These are phyloP conservation scores for Aspergillus bridgeri DNA, from an alignment of 495 filamentous ascomycete genomes.

Conservation along the genomic window DNA sequence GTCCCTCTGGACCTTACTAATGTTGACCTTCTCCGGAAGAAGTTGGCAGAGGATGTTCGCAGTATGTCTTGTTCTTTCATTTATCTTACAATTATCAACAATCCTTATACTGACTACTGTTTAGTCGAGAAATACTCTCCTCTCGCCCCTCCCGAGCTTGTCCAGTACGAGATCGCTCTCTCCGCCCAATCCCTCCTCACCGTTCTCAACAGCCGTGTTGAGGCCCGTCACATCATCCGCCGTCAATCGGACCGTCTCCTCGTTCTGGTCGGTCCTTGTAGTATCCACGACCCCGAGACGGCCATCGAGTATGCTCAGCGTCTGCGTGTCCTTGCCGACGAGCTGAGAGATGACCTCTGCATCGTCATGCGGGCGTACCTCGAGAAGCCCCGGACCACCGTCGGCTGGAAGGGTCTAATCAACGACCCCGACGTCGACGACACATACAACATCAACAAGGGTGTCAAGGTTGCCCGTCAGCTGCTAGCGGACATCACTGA, in stretches of 20 bases:
- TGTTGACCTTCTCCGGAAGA: conserved; percentile 15
- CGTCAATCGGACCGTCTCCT: conserved; percentile 68
- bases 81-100: too few species aligned
- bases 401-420: conserved; percentile 93
- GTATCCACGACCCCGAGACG: conserved; percentile 77
- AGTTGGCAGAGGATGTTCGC: conserved; percentile 17
- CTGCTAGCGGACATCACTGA: conserved; percentile 77
- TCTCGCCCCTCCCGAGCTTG: conserved; percentile 12
- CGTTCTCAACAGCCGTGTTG: conserved; percentile 72
- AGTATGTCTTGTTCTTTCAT: neutral
- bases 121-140: conserved; percentile 16
- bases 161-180: conserved; percentile 17
- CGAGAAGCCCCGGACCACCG: conserved; percentile 89
- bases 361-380: conserved; percentile 93
- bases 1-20: conserved; percentile 11
- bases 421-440: conserved; percentile 93
- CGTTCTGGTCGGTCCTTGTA: conserved; percentile 85
- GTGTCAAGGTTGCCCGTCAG: conserved; percentile 70
- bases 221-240: conserved; percentile 69
- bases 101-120: too few species aligned
- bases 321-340: conserved; percentile 63
- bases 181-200: conserved; percentile 27
- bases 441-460: conserved; percentile 93
- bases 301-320: conserved; percentile 74
- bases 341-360: conserved; percentile 69